Evolutionary conservation across 1,284 basidiomycete species (phyloP), one percentile per base, ranked within the genome.

Genomic region (Tilletiaria anomala): DNA sequence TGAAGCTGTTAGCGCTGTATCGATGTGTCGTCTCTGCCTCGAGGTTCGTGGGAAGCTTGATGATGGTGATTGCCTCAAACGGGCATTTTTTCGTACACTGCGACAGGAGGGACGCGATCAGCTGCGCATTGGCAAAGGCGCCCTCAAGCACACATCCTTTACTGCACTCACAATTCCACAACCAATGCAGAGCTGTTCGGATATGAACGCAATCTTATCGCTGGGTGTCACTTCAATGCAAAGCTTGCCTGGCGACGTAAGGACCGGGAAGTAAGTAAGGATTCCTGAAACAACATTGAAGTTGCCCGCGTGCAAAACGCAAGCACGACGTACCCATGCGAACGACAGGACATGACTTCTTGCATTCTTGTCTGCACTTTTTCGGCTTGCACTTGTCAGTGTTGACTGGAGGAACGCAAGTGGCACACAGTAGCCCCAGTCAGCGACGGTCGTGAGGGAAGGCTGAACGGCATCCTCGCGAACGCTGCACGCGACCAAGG

Each of bases 61-160:
- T 63, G 34, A 66, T 66, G 52, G 61, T 66, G 50, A 66, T 66
- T 22, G 63, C 63, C 39, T 66, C 63, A 33, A 66, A 66, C 17
- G 63, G 63, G 37, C 63, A 66, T 52, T 66, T 66, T 34, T 66
- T 66, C 23, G 56, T 51, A 49, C 63, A 66, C 32, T 37, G 38
- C 29, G 20, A n/a, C 21, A n/a, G 39, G 33, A 32, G 15, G 26
- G 31, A 35, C 16, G 34, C 20, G 10, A 33, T 3, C 4, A 3
- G 17, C 10, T n/a, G 26, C 42, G 21, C 39, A 34, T 5, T 31
- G 17, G 26, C n/a, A n/a, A 37, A 19, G 19, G 8, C n/a, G 24
- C 3, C 11, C 4, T 32, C 16, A 16, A 12, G 16, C 2, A 6
- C 17, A 35, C 8, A 22, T 22, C 14, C 34, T 19, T 15, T 8